These are phyloP conservation scores for Sporothrix brunneoviolacea DNA, from an alignment of 2,329 filamentous ascomycete species.

Conservation along the genomic window DNA sequence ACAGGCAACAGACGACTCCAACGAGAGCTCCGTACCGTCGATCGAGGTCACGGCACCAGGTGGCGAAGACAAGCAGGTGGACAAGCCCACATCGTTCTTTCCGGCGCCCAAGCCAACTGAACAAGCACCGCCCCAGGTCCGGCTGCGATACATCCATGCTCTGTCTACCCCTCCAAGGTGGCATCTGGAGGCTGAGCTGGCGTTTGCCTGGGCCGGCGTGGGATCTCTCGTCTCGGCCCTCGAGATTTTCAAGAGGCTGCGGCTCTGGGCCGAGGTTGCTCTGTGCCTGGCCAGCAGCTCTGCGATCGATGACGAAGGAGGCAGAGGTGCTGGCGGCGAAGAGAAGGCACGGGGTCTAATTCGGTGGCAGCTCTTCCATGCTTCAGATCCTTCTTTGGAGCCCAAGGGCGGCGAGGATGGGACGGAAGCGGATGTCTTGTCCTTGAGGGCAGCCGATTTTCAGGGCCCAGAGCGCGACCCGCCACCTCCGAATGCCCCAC, in stretches of 20 bases:
- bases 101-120: slow-evolving; percentile 69
- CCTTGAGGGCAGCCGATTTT: slow-evolving; percentile 48
- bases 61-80: slow-evolving; percentile 12
- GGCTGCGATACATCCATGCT: slow-evolving; percentile 77
- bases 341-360: slow-evolving; percentile 74
- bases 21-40: slow-evolving; percentile 33
- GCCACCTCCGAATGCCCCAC: slow-evolving; percentile 72
- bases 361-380: slow-evolving; percentile 70
- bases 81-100: slow-evolving; percentile 69
- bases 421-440: slow-evolving; percentile 48
- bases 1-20: neutral
- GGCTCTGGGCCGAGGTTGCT: slow-evolving; percentile 92
- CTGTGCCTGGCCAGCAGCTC: slow-evolving; percentile 68
- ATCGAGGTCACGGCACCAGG: slow-evolving; percentile 40
- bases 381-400: slow-evolving; percentile 35
- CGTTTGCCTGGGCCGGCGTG: slow-evolving; percentile 82
- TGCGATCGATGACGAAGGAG: slow-evolving; percentile 51
- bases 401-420: slow-evolving; percentile 38
- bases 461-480: slow-evolving; percentile 61
- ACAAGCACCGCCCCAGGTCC: slow-evolving; percentile 67
- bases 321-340: slow-evolving; percentile 54
- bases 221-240: slow-evolving; percentile 84
- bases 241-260: slow-evolving; percentile 89
- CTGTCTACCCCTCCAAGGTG: slow-evolving; percentile 80
- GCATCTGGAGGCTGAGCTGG: slow-evolving; percentile 91